Evolutionary conservation across 2,329 filamentous ascomycete species (phyloP).

Genomic region (Fusarium bulbicola): DNA sequence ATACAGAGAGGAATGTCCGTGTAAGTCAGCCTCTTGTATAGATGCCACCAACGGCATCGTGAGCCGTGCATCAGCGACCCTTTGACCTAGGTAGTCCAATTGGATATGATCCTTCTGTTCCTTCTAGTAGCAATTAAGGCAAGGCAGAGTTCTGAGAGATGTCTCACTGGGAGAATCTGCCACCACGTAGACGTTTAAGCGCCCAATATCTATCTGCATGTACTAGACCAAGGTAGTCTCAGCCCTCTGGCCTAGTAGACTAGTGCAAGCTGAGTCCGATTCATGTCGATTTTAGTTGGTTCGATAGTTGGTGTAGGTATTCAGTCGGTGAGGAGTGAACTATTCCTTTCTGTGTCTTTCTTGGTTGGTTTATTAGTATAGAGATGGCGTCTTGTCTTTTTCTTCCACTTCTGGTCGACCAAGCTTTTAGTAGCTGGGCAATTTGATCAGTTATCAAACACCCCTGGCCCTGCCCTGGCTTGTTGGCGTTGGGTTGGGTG

Average conservation of each 20-base stretch:
- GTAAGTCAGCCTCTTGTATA: slow-evolving; percentile 7
- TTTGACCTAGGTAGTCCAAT: background rate
- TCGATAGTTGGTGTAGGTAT: background rate
- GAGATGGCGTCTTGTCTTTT: background rate
- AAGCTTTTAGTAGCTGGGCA: background rate
- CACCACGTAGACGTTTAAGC: slow-evolving; percentile 8
- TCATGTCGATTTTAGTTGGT: background rate
- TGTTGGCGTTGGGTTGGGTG: slow-evolving; percentile 24
- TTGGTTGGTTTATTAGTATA: background rate
- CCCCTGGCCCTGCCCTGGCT: slow-evolving; percentile 17
- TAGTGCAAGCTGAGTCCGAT: slow-evolving; percentile 1
- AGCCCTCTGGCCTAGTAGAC: background rate
- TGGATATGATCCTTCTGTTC: background rate
- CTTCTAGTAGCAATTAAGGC: background rate
- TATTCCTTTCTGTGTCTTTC: background rate
- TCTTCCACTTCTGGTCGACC: background rate
- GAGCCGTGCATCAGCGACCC: background rate
- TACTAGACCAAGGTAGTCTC: background rate
- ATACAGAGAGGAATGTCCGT: background rate
- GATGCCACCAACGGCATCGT: background rate
- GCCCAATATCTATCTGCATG: slow-evolving; percentile 1
- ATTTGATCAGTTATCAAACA: background rate
- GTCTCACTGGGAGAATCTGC: background rate
- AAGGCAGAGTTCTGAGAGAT: slow-evolving; percentile 10
- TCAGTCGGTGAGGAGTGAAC: slow-evolving; percentile 10